Base-by-base conservation (phyloP, 73 alveolate species). In the Effrenium voratum region DNA sequence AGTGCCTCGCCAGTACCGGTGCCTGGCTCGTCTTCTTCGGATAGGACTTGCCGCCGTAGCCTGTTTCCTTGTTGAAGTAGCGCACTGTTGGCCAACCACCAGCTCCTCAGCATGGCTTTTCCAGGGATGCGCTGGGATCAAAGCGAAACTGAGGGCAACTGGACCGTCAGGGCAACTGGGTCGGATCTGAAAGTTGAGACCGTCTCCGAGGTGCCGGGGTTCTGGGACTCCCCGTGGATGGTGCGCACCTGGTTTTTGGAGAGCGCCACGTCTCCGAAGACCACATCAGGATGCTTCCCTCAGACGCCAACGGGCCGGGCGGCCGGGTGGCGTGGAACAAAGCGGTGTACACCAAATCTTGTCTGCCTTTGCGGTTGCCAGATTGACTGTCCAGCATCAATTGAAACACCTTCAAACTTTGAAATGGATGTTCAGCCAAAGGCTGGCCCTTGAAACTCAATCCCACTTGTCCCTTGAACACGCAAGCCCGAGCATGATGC, bases 71-170 rank as follows among this genome's bases (percentile, higher is more conserved):
- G 81, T 92, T 92, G 98, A 92, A 92, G 57, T 47, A 75, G 63
- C 98, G 98, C 41, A 92, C 91, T 19, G 91, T 92, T 32, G 98
- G 98, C 98, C 98, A 92, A 26, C 98, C 98, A 16, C 98, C 98
- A 10, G 98, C 72, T 55, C 98, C 98, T 73, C 47, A 22, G 83
- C 49, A 34, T 36, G 28, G 49, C 52, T 36, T n/a, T n/a, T n/a
- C n/a, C n/a, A n/a, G n/a, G n/a, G n/a, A n/a, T n/a, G n/a, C n/a
- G n/a, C n/a, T n/a, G n/a, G n/a, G n/a, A n/a, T n/a, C n/a, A n/a
- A n/a, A n/a, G n/a, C n/a, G n/a, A n/a, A n/a, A n/a, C n/a, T n/a
- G n/a, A n/a, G n/a, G n/a, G n/a, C n/a, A n/a, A n/a, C n/a, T n/a
- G n/a, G n/a, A n/a, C n/a, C n/a, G n/a, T n/a, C n/a, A n/a, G n/a